Base-by-base conservation (phyloP, 177 flowering plant genomes). In the Vitis hybrid region DNA sequence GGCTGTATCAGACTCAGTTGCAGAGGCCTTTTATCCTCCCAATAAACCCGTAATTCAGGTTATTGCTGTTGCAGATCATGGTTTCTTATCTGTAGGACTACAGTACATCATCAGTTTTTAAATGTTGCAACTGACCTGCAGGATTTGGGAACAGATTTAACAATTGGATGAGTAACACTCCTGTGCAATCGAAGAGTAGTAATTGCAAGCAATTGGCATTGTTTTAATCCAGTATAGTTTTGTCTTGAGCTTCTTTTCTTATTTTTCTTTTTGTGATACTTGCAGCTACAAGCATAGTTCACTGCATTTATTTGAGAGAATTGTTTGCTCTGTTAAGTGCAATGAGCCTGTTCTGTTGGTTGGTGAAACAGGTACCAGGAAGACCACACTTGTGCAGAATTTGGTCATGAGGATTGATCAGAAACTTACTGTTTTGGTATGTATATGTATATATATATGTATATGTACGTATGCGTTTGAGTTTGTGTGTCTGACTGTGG, bases 281-380 rank as follows among this genome's bases (percentile, higher is more conserved):
- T 77, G 76, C 85, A 90, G 89, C 22, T 67, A 3, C 73, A n/a
- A n/a, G n/a, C 85, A 88, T 70, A 85, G 84, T 79, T 90, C 94
- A 31, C 64, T 90, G 31, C 86, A 83, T 76, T 64, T 85, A 49
- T 90, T 96, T 75, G 99, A 96, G 81, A 90, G 81, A 73, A 85
- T 96, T 73, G 94, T 98, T 71, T 80, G 89, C 73, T 91, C 98
- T 78, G 89, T 91, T 49, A 87, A 87, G 80, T 83, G 68, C 66
- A 96, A 94, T 78, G 99, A 96, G 83, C 92, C 99, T 64, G 92
- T 94, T 66, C 94, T 96, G 18, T 79, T 96, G 85, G 97, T 96
- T 78, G 99, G 99, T 81, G 99, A 96, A 82, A 96, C 99, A 74
- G 99, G 99, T 69, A 94, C 98, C 18, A 98, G 99, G 52, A 96